A percentile compares a stretch with the other conserved stretches of the same genome.
These are phyloP conservation scores for Amanita thiersii DNA, from an alignment of 768 basidiomycete genomes.

Conservation along the genomic window DNA sequence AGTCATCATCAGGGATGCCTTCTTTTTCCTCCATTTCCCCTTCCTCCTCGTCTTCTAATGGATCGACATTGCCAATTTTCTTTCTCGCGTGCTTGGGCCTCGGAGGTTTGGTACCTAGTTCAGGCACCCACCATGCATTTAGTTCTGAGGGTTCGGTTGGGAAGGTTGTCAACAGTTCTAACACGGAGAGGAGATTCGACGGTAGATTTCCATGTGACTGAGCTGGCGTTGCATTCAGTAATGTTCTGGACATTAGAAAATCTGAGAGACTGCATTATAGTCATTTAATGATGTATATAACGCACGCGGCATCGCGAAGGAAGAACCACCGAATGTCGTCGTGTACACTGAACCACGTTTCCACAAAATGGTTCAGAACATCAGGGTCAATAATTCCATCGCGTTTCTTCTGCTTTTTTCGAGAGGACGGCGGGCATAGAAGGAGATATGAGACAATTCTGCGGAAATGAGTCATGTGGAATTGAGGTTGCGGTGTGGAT, in stretches of 20 bases:
- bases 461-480: constrained; percentile 62
- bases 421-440: constrained; percentile 46
- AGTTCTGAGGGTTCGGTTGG: constrained; percentile 63
- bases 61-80: constrained; percentile 24
- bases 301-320: constrained; percentile 69
- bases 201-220: constrained; percentile 28
- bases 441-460: constrained; percentile 54
- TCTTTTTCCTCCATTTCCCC: constrained; percentile 22
- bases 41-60: constrained; percentile 23
- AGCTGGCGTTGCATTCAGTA: constrained; percentile 21
- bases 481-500: constrained; percentile 45
- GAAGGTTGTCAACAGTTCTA: constrained; percentile 65
- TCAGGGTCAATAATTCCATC: constrained; percentile 43
- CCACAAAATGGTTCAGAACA: constrained; percentile 55
- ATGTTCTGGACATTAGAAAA: constrained; percentile 16
- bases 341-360: constrained; percentile 67
- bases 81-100: constrained; percentile 37
- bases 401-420: constrained; percentile 12
- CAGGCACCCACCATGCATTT: constrained; percentile 73
- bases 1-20: constrained; percentile 46
- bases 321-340: constrained; percentile 90
- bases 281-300: constrained; percentile 7
- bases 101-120: constrained; percentile 50
- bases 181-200: constrained; percentile 47
- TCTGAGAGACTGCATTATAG: not conserved